Conservation (phyloP, 2,329 filamentous ascomycete genomes). For the Decorospora gaudefroyi region DNA sequence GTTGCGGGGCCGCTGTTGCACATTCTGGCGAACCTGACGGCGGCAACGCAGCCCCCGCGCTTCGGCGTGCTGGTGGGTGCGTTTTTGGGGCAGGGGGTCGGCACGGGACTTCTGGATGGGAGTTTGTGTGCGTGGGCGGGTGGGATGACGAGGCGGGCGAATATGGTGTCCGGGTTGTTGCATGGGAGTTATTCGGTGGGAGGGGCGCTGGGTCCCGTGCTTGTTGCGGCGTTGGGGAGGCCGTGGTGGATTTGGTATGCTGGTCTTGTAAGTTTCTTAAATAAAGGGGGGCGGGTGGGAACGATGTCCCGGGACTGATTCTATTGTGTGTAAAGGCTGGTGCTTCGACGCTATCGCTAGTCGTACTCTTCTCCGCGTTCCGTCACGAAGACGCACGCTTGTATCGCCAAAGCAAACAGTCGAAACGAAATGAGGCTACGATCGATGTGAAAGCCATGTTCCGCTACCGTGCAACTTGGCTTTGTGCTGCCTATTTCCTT, state of each 20-base stretch:
- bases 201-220: constrained; percentile 47
- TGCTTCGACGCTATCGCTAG: constrained; percentile 20
- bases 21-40: constrained; percentile 35
- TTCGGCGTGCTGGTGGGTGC: constrained; percentile 44
- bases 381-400: constrained; percentile 41
- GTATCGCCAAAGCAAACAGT: constrained; percentile 38
- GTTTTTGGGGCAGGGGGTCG: constrained; percentile 44
- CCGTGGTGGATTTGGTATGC: constrained; percentile 51
- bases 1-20: constrained; percentile 49
- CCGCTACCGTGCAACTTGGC: constrained; percentile 46
- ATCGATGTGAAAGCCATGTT: constrained; percentile 33
- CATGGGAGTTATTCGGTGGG: constrained; percentile 51
- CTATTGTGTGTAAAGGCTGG: constrained; percentile 6
- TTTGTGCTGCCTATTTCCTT: constrained; percentile 52
- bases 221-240: constrained; percentile 40
- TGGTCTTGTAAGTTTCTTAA: constrained; percentile 41
- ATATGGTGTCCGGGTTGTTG: constrained; percentile 49
- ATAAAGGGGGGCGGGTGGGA: no score
- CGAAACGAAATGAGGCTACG: constrained; percentile 5
- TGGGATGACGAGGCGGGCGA: constrained; percentile 48
- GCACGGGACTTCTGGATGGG: constrained; percentile 51
- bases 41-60: constrained; percentile 36
- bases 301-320: no score
- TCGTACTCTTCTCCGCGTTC: constrained; percentile 46
- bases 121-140: constrained; percentile 55